Base-by-base conservation (phyloP, 768 basidiomycete genomes). In the Kwoniella dejecticola region DNA sequence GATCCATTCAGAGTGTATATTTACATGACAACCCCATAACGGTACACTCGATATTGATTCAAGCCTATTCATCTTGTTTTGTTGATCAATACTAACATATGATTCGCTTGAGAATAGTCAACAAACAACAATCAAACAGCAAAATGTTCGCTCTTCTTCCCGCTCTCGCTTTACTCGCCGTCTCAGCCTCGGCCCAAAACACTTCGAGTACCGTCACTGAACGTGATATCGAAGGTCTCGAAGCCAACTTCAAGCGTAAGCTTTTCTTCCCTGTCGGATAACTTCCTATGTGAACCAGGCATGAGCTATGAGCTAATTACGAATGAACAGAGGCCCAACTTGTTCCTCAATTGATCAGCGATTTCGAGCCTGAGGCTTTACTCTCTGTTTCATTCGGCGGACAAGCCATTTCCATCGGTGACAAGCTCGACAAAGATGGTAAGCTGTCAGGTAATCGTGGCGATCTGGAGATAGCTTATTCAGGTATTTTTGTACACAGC, bases 341-440 rank as follows among this genome's bases (percentile, higher is more conserved):
- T 63, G 85, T 88, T 41, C 89, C 90, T 1, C 79, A 83, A 54
- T 77, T 88, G 46, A 67, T 91, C 47, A 24, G 82, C 6, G 76
- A 79, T n/a, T 90, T 91, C 78, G 75, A 79, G 57, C 89, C 89
- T 5, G 77, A 74, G 21, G 87, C 85, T n/a, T 46, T 85, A 42
- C 81, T 91, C 53, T 75, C 79, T 42, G 77, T 87, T 60, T 77
- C 81, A 59, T 90, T 81, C 63, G 83, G 83, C 42, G 79, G 83
- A 19, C 84, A 84, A 13, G 78, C 66, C 59, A 79, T 87, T 30
- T 63, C 82, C 17, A 83, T 86, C 2, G 90, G 90, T 44, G 85
- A 88, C 77, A 64, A 77, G 27, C 74, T 90, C 55, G 81, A 83
- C 30, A 80, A 83, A 80, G 81, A 82, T 64, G 84, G 88, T 86